Evolutionary conservation across 257 asterid genomes (phyloP).

Genomic region (Solanum sitiens): DNA sequence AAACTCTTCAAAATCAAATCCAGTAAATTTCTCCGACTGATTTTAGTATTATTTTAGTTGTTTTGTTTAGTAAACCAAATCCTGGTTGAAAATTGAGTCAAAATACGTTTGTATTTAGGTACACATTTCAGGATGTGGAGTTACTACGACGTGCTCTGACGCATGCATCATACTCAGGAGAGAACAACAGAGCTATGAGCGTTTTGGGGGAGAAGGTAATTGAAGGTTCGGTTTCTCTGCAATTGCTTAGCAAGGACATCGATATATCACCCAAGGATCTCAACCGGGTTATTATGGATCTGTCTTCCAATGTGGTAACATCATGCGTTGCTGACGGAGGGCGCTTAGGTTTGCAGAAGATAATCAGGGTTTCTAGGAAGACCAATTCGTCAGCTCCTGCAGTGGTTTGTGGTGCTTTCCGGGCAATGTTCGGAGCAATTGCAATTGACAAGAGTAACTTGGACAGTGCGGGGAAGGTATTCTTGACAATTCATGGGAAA

Average conservation of each 20-base stretch:
- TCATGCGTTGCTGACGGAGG: conserved; percentile 47
- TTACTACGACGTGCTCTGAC: conserved; percentile 62
- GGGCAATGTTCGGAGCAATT: conserved; percentile 68
- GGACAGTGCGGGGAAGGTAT: conserved; percentile 36
- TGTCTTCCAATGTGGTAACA: conserved; percentile 37
- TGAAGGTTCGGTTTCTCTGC: conserved; percentile 30
- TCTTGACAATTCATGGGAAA: conserved; percentile 19
- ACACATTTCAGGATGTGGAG: conserved; percentile 41
- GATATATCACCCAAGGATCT: conserved; percentile 52
- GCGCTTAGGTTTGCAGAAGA: conserved; percentile 47
- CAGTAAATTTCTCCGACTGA: conserved; percentile 16
- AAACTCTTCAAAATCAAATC: conserved; percentile 48
- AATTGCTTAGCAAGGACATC: conserved; percentile 22
- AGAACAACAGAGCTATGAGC: conserved; percentile 71
- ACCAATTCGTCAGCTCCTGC: conserved; percentile 46
- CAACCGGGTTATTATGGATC: conserved; percentile 21
- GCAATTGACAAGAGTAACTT: conserved; percentile 49
- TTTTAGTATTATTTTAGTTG: not conserved
- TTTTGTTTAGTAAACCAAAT: not conserved
- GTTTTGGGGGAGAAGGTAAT: conserved; percentile 45
- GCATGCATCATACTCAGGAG: conserved; percentile 68
- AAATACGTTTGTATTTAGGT: conserved; percentile 20
- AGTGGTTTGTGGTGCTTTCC: conserved; percentile 71
- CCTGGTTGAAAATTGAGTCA: not conserved
- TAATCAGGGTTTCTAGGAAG: conserved; percentile 51